A percentile compares a stretch with the other conserved stretches of the same genome.
Evolutionary conservation across 2,329 filamentous ascomycete genomes (phyloP).

Genomic region (Fusarium lateritium): DNA sequence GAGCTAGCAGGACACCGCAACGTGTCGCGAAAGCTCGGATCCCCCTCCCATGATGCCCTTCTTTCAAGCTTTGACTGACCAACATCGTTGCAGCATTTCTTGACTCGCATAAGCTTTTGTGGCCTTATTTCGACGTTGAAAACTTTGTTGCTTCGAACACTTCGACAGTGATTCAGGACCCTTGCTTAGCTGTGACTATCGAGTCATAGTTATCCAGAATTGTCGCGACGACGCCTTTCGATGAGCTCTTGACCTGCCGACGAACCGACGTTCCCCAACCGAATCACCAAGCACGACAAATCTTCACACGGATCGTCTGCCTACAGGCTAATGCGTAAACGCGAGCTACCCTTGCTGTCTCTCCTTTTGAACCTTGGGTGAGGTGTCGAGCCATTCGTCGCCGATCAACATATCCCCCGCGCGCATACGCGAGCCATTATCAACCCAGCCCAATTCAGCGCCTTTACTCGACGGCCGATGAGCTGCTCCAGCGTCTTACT

Average conservation of each 20-base stretch:
- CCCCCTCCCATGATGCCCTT: conserved; percentile 48
- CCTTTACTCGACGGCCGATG: conserved; percentile 46
- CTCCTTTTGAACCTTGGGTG: conserved; percentile 53
- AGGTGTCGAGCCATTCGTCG: conserved; percentile 44
- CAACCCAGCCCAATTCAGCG: conserved; percentile 13
- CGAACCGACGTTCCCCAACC: conserved; percentile 32
- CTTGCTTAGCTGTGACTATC: conserved; percentile 13
- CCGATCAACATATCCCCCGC: conserved; percentile 32
- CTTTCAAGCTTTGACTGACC: conserved; percentile 50
- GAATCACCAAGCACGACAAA: conserved; percentile 31
- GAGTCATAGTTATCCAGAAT: conserved; percentile 24
- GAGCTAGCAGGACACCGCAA: conserved; percentile 40
- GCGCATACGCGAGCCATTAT: conserved; percentile 25
- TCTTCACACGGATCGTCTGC: conserved; percentile 43
- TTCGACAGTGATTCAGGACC: conserved; percentile 34
- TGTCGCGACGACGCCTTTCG: conserved; percentile 41
- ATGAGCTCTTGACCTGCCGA: conserved; percentile 52
- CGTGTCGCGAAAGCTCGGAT: conserved; percentile 51
- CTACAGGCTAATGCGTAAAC: conserved; percentile 57
- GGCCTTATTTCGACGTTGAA: conserved; percentile 24
- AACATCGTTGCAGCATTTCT: conserved; percentile 47
- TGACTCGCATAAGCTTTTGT: conserved; percentile 41
- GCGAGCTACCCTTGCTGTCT: conserved; percentile 54
- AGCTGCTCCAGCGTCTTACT: conserved; percentile 39
- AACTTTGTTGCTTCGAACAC: conserved; percentile 18